Percentiles rank a stretch among this genome's conserved stretches.
Evolutionary conservation across 2,329 filamentous ascomycete species (phyloP).

Genomic region (Xylariaceae sp.): DNA sequence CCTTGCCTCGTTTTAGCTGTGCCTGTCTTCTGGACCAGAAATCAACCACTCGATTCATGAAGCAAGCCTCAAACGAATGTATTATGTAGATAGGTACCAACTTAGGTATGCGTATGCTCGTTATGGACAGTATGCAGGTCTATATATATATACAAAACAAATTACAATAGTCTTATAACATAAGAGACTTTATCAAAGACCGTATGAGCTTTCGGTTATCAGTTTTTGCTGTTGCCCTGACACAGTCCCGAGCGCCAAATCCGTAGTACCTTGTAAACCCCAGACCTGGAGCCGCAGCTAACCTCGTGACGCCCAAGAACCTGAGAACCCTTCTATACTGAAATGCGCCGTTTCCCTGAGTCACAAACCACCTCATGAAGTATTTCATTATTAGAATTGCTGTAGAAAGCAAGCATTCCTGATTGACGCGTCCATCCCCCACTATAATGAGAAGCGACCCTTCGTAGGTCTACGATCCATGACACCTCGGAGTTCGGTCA

Average conservation of each 20-base stretch:
- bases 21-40: too few relatives aligned
- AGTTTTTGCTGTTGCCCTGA: too few relatives aligned
- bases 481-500: constrained; percentile 87
- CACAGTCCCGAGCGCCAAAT: too few relatives aligned
- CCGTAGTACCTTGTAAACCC: constrained; percentile 1
- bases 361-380: constrained; percentile 8
- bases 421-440: not conserved
- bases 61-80: too few relatives aligned
- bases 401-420: too few relatives aligned
- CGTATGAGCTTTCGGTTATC: too few relatives aligned
- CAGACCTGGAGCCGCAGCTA: constrained; percentile 5
- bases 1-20: too few relatives aligned
- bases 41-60: too few relatives aligned
- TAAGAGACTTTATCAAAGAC: too few relatives aligned
- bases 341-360: constrained; percentile 7
- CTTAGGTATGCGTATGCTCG: too few relatives aligned
- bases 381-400: constrained; percentile 4
- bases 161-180: not conserved
- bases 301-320: constrained; percentile 2
- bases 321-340: constrained; percentile 9
- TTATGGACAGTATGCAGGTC: too few relatives aligned
- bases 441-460: constrained; percentile 23
- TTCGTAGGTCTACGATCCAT: constrained; percentile 54
- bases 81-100: too few relatives aligned
- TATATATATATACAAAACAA: not conserved